Conservation (phyloP, 805 yeast species). For the Hanseniaspora hatyaiensis region DNA sequence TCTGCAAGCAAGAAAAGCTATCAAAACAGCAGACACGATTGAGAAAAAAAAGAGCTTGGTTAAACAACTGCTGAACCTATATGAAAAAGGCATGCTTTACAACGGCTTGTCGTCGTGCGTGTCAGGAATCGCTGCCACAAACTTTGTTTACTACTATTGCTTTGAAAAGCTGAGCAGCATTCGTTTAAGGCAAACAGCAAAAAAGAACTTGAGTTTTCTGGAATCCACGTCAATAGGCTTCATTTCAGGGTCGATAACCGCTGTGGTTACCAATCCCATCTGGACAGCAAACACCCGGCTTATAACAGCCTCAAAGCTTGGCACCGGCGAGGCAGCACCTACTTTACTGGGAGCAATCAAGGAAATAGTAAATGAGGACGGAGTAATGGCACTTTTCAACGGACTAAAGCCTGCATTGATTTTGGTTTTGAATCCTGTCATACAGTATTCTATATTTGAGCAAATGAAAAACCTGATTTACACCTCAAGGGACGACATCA, state of each 20-base stretch:
- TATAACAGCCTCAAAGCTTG: conserved; percentile 47
- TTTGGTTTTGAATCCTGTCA: conserved; percentile 75
- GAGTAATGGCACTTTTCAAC: conserved; percentile 58
- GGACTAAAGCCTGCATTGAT: conserved; percentile 84
- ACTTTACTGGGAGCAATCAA: conserved; percentile 38
- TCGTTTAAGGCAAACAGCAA: conserved; percentile 15
- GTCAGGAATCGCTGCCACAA: conserved; percentile 74
- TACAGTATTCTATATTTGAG: conserved; percentile 86
- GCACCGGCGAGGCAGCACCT: neutral
- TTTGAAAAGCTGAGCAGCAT: conserved; percentile 40
- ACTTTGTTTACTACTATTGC: conserved; percentile 81
- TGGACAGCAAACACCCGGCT: conserved; percentile 92
- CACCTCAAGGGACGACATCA: conserved; percentile 35
- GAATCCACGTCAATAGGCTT: conserved; percentile 72
- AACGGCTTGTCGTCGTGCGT: conserved; percentile 82
- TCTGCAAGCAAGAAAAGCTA: conserved; percentile 51
- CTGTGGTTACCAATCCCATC: conserved; percentile 71
- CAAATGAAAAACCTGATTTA: conserved; percentile 61
- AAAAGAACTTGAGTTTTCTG: conserved; percentile 40
- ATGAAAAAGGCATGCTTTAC: conserved; percentile 44
- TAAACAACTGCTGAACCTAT: conserved; percentile 32
- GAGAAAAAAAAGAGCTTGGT: conserved; percentile 19
- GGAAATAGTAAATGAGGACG: conserved; percentile 59
- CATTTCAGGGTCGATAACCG: conserved; percentile 77
- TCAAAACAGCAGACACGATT: conserved; percentile 19